Conservation (phyloP, 2,329 filamentous ascomycete species). For the Colletotrichum sp. region DNA sequence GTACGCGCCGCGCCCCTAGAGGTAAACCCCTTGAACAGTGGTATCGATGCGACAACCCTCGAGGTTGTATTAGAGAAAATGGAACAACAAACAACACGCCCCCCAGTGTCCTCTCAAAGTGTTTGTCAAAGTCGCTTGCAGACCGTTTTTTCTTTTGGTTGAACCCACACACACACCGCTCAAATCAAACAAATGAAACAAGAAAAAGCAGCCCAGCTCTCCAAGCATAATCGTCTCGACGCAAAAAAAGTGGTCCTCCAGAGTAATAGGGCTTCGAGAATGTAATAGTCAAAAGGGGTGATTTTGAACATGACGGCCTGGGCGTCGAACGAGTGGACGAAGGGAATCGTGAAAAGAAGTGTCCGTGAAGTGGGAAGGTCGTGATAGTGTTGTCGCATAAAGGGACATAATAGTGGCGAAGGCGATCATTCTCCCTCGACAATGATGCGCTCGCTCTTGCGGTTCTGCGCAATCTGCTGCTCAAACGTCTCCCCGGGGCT, state of each 20-base stretch:
- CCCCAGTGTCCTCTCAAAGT: background rate
- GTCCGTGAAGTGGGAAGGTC: background rate
- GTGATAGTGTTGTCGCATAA: background rate
- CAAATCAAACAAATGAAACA: background rate
- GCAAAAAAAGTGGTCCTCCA: slow-evolving; percentile 7
- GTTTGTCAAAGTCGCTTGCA: background rate
- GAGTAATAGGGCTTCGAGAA: background rate
- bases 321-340: background rate
- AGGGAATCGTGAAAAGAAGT: background rate
- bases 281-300: background rate
- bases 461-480: slow-evolving; percentile 40
- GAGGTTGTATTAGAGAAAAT: background rate
- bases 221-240: slow-evolving; percentile 10
- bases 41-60: slow-evolving; percentile 11
- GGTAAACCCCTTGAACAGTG: background rate
- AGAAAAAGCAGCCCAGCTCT: background rate
- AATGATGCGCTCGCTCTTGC: slow-evolving; percentile 59
- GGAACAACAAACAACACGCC: background rate
- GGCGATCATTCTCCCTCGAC: slow-evolving; percentile 44
- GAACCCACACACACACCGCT: background rate
- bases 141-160: background rate
- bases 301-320: background rate
- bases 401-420: background rate
- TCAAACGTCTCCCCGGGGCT: slow-evolving; percentile 35
- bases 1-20: background rate